Conservation (phyloP, 352 stramenopile genomes). For the Phytophthora constricta region DNA sequence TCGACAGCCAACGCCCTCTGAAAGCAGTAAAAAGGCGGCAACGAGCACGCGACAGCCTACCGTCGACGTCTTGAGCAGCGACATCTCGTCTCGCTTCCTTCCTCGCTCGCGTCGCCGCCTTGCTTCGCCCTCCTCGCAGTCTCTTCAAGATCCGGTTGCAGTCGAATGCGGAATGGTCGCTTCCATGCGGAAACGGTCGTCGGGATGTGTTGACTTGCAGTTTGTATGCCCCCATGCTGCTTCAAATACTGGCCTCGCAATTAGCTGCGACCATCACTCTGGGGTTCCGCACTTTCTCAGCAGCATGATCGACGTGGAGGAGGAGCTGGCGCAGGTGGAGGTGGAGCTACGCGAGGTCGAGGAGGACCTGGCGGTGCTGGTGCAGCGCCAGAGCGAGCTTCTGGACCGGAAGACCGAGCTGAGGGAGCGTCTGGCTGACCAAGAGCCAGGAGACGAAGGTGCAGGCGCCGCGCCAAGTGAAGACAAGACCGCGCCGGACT, state of each 20-base stretch:
- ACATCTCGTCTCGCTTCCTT: conserved; percentile 48
- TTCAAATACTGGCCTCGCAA: not conserved
- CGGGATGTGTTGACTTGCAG: not conserved
- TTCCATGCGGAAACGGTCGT: conserved; percentile 26
- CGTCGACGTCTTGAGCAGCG: conserved; percentile 81
- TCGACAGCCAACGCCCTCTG: conserved; percentile 4
- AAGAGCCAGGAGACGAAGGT: conserved; percentile 3
- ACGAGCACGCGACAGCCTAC: conserved; percentile 35
- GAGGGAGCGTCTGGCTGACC: conserved; percentile 34
- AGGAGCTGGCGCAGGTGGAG: conserved; percentile 57
- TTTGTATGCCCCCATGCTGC: conserved; percentile 2
- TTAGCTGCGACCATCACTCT: conserved; percentile 35
- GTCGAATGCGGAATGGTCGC: conserved; percentile 22
- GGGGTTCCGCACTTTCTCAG: not conserved
- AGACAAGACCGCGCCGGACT: conserved; percentile 28
- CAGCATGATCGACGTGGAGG: conserved; percentile 38
- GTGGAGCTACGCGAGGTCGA: conserved; percentile 61
- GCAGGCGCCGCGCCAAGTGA: not conserved
- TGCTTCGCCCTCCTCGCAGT: conserved; percentile 17
- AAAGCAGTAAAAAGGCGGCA: not conserved
- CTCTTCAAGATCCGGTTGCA: conserved; percentile 40
- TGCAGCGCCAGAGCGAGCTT: conserved; percentile 61
- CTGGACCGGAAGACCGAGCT: conserved; percentile 55
- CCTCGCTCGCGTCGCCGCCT: conserved; percentile 27
- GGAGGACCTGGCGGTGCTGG: conserved; percentile 56